phyloP scores from a whole-genome alignment of 345 rosid genomes.

The Toxicodendron radicans region DNA sequence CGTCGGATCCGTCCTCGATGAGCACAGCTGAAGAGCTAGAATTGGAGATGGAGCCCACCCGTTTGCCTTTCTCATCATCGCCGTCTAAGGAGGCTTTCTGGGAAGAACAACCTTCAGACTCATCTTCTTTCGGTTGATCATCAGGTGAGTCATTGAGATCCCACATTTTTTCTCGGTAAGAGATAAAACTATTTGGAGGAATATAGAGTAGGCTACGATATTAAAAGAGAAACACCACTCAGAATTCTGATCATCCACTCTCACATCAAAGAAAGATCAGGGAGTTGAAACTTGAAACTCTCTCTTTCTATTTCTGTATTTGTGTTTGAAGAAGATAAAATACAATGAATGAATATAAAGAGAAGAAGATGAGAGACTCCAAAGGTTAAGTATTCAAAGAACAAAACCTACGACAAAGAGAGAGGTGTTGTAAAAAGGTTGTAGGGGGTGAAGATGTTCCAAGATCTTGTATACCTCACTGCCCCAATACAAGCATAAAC shows the following conservation, averaged over 20 bases:
- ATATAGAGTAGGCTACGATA: background rate
- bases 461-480: conserved; percentile 22
- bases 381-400: conserved; percentile 15
- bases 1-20: conserved; percentile 76
- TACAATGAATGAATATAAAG: conserved; percentile 3
- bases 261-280: conserved; percentile 10
- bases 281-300: conserved; percentile 1
- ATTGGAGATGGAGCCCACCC: conserved; percentile 70
- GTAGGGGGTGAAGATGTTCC: conserved; percentile 5
- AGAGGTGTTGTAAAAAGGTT: conserved; percentile 14
- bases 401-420: conserved; percentile 31
- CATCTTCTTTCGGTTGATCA: conserved; percentile 45
- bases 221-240: background rate
- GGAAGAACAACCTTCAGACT: conserved; percentile 51
- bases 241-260: conserved; percentile 14
- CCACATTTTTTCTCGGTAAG: conserved; percentile 52
- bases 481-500: conserved; percentile 48
- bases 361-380: background rate
- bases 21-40: conserved; percentile 87
- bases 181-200: background rate
- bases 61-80: conserved; percentile 62
- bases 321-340: background rate
- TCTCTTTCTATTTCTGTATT: conserved; percentile 1
- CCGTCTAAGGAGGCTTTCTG: conserved; percentile 38
- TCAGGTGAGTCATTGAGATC: conserved; percentile 73